phyloP scores from a whole-genome alignment of 2,329 filamentous ascomycete species.

The Colletotrichum musicola region DNA sequence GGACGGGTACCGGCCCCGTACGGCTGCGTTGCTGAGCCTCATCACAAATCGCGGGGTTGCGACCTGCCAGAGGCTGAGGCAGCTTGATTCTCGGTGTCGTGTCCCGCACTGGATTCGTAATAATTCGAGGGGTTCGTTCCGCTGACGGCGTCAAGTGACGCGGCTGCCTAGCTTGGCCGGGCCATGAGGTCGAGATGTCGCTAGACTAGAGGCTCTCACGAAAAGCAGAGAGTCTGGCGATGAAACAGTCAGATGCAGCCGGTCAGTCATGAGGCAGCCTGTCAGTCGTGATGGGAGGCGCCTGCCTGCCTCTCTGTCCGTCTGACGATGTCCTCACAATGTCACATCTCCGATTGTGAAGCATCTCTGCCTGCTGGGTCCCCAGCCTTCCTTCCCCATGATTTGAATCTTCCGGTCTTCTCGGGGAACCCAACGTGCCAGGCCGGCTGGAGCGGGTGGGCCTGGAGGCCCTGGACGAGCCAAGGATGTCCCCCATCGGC shows the following conservation, averaged over 20 bases:
- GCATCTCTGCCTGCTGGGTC: no score
- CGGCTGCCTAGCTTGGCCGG: slow-evolving; percentile 12
- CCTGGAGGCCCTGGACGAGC: background rate
- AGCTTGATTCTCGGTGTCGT: background rate
- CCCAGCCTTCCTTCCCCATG: background rate
- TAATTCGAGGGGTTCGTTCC: background rate
- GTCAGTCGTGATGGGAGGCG: background rate
- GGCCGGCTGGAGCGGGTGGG: background rate
- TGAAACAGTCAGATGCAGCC: background rate
- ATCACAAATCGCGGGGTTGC: slow-evolving; percentile 2
- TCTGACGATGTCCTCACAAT: slow-evolving; percentile 2
- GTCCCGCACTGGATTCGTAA: background rate
- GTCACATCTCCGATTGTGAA: no score
- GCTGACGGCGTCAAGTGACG: slow-evolving; percentile 12
- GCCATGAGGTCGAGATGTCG: background rate
- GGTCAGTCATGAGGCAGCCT: slow-evolving; percentile 2
- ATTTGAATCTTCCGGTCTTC: background rate
- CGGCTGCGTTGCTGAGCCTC: background rate
- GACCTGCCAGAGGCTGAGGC: background rate
- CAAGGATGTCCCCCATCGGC: slow-evolving; percentile 10
- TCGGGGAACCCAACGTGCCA: background rate
- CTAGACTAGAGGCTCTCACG: background rate
- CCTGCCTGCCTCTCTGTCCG: no score
- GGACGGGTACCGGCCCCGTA: background rate
- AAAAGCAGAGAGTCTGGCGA: background rate